A percentile compares a stretch with the other conserved stretches of the same genome.
phyloP scores from a whole-genome alignment of 768 basidiomycete species.

The Psilocybe azurescens region DNA sequence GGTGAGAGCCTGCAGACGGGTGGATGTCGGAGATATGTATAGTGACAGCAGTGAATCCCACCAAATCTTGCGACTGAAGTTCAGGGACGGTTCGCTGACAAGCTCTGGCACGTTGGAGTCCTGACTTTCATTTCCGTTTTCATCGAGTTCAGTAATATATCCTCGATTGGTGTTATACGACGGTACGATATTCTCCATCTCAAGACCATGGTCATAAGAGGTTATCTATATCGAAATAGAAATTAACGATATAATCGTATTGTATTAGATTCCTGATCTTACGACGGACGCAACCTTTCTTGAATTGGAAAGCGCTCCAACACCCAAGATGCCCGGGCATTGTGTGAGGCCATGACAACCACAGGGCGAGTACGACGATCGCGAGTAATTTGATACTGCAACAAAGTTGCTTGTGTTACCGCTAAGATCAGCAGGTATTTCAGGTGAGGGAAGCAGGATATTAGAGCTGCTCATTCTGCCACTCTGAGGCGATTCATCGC shows the following conservation, averaged over 20 bases:
- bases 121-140: constrained; percentile 29
- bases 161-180: constrained; percentile 21
- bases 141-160: constrained; percentile 36
- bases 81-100: constrained; percentile 62
- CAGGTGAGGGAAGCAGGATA: constrained; percentile 3
- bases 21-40: constrained; percentile 48
- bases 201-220: constrained; percentile 21
- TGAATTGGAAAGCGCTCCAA: constrained; percentile 20
- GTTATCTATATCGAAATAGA: constrained; percentile 21
- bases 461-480: constrained; percentile 3
- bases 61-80: constrained; percentile 77
- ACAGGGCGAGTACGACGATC: constrained; percentile 26
- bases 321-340: constrained; percentile 29
- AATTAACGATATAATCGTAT: constrained; percentile 4
- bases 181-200: constrained; percentile 24
- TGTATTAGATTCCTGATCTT: constrained; percentile 11
- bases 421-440: neutral
- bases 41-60: constrained; percentile 73
- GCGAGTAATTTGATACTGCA: constrained; percentile 22
- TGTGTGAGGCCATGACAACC: constrained; percentile 36
- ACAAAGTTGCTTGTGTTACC: constrained; percentile 12
- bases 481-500: neutral
- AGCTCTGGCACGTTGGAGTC: constrained; percentile 36
- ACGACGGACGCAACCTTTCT: constrained; percentile 25
- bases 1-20: constrained; percentile 38